phyloP scores from a whole-genome alignment of 2,329 filamentous ascomycete genomes.

The Paramyrothecium roridum region DNA sequence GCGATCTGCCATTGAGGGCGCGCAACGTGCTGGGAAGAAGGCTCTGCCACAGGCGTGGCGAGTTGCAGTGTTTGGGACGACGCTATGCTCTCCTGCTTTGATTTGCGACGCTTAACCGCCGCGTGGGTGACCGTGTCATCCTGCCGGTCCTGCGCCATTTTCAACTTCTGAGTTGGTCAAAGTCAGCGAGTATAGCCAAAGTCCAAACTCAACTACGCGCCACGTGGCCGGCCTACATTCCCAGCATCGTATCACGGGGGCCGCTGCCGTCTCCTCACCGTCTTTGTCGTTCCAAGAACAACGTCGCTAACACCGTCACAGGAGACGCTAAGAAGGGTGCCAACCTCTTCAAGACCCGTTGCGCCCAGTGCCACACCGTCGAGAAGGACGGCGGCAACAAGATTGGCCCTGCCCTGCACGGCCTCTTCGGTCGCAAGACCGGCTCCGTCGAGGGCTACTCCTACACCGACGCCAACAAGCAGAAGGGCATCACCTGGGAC shows the following conservation, averaged over 20 bases:
- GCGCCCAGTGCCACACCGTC: conserved; percentile 97
- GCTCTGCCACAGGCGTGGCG: background rate
- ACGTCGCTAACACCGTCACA: conserved; percentile 36
- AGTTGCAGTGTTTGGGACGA: background rate
- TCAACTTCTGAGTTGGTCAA: background rate
- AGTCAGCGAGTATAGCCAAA: no score
- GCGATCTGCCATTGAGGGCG: conserved; percentile 14
- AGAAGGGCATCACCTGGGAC: conserved; percentile 87
- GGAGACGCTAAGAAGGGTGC: conserved; percentile 96
- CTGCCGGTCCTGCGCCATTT: conserved; percentile 8
- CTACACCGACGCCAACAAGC: conserved; percentile 99
- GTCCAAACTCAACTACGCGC: no score
- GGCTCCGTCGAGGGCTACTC: conserved; percentile 88
- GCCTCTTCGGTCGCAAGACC: conserved; percentile 95
- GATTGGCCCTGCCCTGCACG: conserved; percentile 94
- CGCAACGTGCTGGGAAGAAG: conserved; percentile 3
- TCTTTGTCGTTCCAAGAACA: background rate
- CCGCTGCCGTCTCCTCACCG: background rate
- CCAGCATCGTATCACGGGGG: background rate
- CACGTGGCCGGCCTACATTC: background rate
- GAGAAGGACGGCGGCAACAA: conserved; percentile 92
- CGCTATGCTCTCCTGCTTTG: background rate
- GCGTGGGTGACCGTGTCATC: no score
- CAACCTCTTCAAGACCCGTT: conserved; percentile 98
- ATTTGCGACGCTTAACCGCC: no score